Percentiles rank a stretch among this genome's conserved stretches.
Evolutionary conservation across 306 rosid species (phyloP).

Genomic region (Citrullus colocynthis): DNA sequence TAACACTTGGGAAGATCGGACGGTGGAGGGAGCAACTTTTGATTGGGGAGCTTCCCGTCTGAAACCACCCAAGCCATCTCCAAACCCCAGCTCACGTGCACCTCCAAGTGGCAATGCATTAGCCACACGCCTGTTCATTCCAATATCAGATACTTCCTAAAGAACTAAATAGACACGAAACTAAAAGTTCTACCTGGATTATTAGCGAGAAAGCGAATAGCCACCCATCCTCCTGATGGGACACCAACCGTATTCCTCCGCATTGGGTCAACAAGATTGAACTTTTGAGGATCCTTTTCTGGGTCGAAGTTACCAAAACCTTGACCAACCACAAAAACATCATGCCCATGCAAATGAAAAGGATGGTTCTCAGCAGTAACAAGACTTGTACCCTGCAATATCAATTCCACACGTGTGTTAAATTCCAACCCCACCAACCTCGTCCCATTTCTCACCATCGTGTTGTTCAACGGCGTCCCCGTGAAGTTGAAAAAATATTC

Average conservation of each 20-base stretch:
- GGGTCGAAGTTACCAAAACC: slow-evolving; percentile 47
- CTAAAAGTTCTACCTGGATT: slow-evolving; percentile 35
- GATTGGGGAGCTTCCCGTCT: too few species aligned
- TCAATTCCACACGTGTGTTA: slow-evolving; percentile 45
- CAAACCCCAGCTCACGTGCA: too few species aligned
- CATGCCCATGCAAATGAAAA: slow-evolving; percentile 58
- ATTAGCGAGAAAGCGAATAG: slow-evolving; percentile 47
- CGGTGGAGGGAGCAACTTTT: not conserved
- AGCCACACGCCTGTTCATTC: too few species aligned
- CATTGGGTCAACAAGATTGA: slow-evolving; percentile 44
- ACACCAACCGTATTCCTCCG: slow-evolving; percentile 48
- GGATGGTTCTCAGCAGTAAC: slow-evolving; percentile 53
- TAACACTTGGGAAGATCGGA: not conserved
- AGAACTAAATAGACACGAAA: too few species aligned
- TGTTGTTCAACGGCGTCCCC: slow-evolving; percentile 42
- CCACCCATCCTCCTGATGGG: slow-evolving; percentile 65
- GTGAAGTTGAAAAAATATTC: slow-evolving; percentile 37
- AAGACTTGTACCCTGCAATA: slow-evolving; percentile 49
- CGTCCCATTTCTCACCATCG: slow-evolving; percentile 49
- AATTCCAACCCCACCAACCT: slow-evolving; percentile 40
- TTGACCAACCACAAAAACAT: slow-evolving; percentile 56
- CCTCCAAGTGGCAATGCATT: too few species aligned
- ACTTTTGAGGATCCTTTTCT: slow-evolving; percentile 17
- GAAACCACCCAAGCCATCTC: too few species aligned
- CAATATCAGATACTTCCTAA: too few species aligned